Conservation (phyloP, 2,329 filamentous ascomycete genomes). For the Cercospora sesami region DNA sequence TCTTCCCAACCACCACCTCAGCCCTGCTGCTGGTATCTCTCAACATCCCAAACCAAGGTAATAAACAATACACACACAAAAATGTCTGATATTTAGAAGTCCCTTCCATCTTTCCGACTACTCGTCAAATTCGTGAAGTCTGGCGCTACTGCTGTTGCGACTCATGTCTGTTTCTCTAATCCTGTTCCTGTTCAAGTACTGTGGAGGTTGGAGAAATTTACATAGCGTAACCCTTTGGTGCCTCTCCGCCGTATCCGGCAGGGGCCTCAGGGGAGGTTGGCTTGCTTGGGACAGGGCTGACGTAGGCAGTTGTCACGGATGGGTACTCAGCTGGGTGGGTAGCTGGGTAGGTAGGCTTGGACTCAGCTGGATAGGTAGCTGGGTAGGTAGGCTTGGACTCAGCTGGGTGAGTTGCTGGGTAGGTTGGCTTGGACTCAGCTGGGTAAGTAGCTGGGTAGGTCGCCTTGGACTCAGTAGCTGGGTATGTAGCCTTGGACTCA, state of each 20-base stretch:
- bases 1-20: neutral
- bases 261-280: slow-evolving; percentile 5
- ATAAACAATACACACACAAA: slow-evolving; percentile 3
- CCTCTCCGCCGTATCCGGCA: slow-evolving; percentile 8
- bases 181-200: neutral
- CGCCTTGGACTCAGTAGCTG: neutral
- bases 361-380: neutral
- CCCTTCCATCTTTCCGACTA: neutral
- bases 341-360: neutral
- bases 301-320: slow-evolving; percentile 18
- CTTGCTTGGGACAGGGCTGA: slow-evolving; percentile 11
- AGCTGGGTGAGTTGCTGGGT: neutral
- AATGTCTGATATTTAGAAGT: neutral
- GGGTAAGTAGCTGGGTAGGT: neutral
- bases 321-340: slow-evolving; percentile 4
- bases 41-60: neutral
- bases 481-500: neutral
- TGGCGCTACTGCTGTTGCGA: slow-evolving; percentile 7
- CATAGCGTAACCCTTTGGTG: neutral
- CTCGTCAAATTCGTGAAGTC: slow-evolving; percentile 23
- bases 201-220: neutral
- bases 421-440: neutral
- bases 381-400: neutral
- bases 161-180: neutral
- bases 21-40: neutral